phyloP scores from a whole-genome alignment of 2,329 filamentous ascomycete species.

The Xenosphaeropsis pyriputrescens region DNA sequence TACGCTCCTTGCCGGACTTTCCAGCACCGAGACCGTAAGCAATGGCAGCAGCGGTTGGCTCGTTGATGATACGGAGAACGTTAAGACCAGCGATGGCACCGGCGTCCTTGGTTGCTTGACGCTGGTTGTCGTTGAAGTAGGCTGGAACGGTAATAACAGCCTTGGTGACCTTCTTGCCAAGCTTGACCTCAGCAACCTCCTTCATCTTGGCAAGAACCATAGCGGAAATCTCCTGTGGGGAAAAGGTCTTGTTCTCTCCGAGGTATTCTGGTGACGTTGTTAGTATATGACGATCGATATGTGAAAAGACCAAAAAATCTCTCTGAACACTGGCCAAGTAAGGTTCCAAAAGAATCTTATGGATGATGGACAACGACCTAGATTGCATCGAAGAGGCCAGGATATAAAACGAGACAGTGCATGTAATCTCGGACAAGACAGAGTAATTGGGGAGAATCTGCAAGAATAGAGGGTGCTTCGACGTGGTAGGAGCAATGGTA shows the following conservation, averaged over 20 bases:
- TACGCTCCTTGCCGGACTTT: conserved; percentile 95
- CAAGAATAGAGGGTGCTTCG: too few species aligned
- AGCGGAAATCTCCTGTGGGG: conserved; percentile 95
- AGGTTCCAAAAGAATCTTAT: too few species aligned
- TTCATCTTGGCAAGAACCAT: conserved; percentile 99
- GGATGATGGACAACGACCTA: too few species aligned
- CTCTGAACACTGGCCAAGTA: too few species aligned
- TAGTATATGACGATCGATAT: too few species aligned
- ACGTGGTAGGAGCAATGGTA: too few species aligned
- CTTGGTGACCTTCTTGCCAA: conserved; percentile 98
- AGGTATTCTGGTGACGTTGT: too few species aligned
- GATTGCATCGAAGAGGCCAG: too few species aligned
- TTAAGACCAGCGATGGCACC: conserved; percentile 95
- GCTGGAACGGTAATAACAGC: conserved; percentile 97
- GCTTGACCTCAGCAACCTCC: conserved; percentile 95
- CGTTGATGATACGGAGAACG: conserved; percentile 99
- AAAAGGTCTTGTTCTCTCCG: conserved; percentile 88
- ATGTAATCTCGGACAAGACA: too few species aligned
- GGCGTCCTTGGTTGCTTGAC: conserved; percentile 98
- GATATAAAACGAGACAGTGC: too few species aligned
- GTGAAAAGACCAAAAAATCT: too few species aligned
- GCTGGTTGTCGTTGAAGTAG: conserved; percentile 99
- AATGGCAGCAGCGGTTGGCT: conserved; percentile 95
- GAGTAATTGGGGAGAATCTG: too few species aligned
- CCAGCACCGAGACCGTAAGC: conserved; percentile 93